Evolutionary conservation across 2,329 filamentous ascomycete species (phyloP), one percentile per base, ranked within the genome.

Genomic region (Lasiodiplodia sp.): DNA sequence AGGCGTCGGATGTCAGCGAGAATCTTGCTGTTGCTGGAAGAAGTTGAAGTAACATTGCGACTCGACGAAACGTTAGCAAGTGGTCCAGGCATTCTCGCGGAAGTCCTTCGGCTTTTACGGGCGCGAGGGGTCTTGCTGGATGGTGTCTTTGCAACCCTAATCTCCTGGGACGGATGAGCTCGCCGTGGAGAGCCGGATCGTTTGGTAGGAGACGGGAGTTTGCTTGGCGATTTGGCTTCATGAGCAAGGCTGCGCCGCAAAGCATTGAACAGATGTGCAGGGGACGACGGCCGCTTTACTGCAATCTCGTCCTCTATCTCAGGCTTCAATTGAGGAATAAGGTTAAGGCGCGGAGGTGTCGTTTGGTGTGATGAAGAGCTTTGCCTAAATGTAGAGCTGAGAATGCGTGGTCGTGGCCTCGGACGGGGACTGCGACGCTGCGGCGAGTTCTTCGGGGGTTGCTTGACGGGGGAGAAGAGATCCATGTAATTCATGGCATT

Each of bases 391-490:
- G 68, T 69, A 5, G 68, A 63, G 49, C 68, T 69, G 16, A 64
- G 51, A 56, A 69, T 64, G 12, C 68, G 44, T 14, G 68, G 68
- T 8, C 68, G 37, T 10, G 49, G 51, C 28, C 68, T 57, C 6
- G 68, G 53, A 21, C 65, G 64, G 5, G 68, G 62, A 31, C 49
- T 58, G n/a, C 64, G 63, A 21, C 68, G 68, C 18, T 63, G 53
- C 1, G 64, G 68, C 14, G 68, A 68, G 8, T 52, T 51, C 14
- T 49, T 52, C 11, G 64, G 63, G 5, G 44, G 21, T 31, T 49
- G 53, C 34, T 69, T 69, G 28, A 69, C 65, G 5, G 68, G 68
- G 5, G 68, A 69, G 38, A 69, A 69, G 8, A 69, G 58, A 16
- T 69, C 68, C 68, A 69, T 57, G 31, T 68, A 69, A 37, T 64